These are phyloP conservation scores for Dothistroma septosporum DNA, from an alignment of 2,329 filamentous ascomycete genomes.

Conservation along the genomic window DNA sequence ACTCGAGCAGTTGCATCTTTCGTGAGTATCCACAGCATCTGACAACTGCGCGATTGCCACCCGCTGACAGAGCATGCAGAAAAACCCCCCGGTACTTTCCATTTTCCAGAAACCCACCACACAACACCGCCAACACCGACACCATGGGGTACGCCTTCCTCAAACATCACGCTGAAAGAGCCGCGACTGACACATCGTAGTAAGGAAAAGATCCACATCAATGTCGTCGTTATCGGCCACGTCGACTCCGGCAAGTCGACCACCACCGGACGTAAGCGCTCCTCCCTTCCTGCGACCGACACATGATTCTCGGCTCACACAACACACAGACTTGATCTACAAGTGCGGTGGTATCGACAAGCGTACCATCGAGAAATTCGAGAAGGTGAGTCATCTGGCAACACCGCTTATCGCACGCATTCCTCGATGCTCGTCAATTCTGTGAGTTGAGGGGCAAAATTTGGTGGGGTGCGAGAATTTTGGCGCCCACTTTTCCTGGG, in stretches of 20 bases:
- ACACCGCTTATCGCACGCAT: conserved; percentile 8
- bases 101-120: conserved; percentile 22
- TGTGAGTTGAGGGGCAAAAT: conserved; percentile 21
- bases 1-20: too few relatives aligned
- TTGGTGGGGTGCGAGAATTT: conserved; percentile 25
- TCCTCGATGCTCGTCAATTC: conserved; percentile 15
- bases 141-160: conserved; percentile 56
- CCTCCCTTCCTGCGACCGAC: conserved; percentile 29
- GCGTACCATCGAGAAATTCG: conserved; percentile 99
- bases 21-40: background rate
- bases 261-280: conserved; percentile 71
- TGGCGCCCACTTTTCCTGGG: conserved; percentile 13
- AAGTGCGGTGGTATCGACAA: conserved; percentile 99
- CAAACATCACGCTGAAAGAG: conserved; percentile 14
- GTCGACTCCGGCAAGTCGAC: conserved; percentile 99
- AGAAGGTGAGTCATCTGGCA: conserved; percentile 70
- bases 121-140: conserved; percentile 38
- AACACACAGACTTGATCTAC: conserved; percentile 92
- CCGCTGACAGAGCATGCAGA: conserved; percentile 1
- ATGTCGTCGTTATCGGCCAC: conserved; percentile 98
- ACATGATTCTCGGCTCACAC: conserved; percentile 45
- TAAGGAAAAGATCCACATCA: conserved; percentile 94
- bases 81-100: conserved; percentile 15
- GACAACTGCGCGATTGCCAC: background rate
- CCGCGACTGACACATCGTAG: conserved; percentile 49